Evolutionary conservation across 371 early-diverging fungal species (phyloP).

Genomic region (Syncephalastrum racemosum): DNA sequence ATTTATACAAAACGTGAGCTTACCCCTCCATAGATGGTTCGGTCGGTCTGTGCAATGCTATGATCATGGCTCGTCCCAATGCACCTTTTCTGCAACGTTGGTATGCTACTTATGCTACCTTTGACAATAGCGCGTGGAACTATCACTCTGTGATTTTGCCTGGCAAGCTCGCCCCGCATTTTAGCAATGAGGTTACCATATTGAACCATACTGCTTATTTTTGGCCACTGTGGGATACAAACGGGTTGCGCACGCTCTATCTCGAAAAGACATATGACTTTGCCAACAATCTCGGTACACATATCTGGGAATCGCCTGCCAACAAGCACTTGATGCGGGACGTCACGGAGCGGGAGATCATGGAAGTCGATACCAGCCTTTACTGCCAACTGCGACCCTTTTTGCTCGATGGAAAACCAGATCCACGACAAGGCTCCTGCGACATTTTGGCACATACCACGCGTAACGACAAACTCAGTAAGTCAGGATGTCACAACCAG

Average conservation of each 20-base stretch:
- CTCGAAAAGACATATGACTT: constrained; percentile 47
- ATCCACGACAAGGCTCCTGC: constrained; percentile 32
- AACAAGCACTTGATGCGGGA: constrained; percentile 43
- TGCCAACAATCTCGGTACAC: constrained; percentile 38
- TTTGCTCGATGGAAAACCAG: constrained; percentile 32
- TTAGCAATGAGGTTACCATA: constrained; percentile 37
- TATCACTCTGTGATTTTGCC: constrained; percentile 55
- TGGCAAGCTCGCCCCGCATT: constrained; percentile 42
- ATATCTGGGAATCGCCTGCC: constrained; percentile 54
- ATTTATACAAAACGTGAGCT: background rate
- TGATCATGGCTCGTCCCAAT: constrained; percentile 49
- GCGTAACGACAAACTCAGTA: constrained; percentile 32
- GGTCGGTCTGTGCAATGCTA: constrained; percentile 53
- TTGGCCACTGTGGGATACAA: constrained; percentile 52
- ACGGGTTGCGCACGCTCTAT: constrained; percentile 42
- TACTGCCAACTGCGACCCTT: constrained; percentile 45
- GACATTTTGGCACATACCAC: constrained; percentile 23
- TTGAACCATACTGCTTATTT: constrained; percentile 44
- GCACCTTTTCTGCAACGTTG: constrained; percentile 51
- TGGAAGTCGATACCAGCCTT: constrained; percentile 46
- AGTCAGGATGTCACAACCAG: background rate
- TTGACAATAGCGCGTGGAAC: constrained; percentile 45
- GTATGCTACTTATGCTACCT: constrained; percentile 45
- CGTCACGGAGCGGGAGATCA: constrained; percentile 29
- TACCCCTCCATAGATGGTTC: constrained; percentile 31